phyloP scores from a whole-genome alignment of 352 stramenopile species.

The Pythium pyrilobum region DNA sequence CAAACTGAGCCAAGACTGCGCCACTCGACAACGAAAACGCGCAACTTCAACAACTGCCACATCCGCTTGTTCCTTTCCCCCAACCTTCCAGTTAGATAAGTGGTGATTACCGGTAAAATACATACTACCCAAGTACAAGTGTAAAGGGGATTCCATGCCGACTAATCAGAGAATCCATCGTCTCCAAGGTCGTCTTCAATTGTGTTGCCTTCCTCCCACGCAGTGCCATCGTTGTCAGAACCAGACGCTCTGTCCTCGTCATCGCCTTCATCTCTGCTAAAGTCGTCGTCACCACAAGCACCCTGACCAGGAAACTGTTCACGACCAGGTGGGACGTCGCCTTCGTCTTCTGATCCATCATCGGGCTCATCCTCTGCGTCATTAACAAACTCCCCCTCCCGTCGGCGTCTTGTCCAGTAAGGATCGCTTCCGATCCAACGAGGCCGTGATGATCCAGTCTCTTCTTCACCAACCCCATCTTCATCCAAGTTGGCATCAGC shows the following conservation, averaged over 20 bases:
- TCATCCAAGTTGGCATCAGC: background rate
- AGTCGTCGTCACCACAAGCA: background rate
- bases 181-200: background rate
- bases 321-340: background rate
- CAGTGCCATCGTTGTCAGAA: no score
- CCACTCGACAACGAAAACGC: no score
- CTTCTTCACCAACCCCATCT: background rate
- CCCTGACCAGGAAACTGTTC: background rate
- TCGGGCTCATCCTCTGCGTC: background rate
- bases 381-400: background rate
- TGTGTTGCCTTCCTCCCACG: background rate
- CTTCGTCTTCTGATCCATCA: background rate
- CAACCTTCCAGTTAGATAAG: no score
- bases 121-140: no score
- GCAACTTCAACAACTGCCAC: no score
- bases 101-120: no score
- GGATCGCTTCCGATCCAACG: constrained; percentile 14
- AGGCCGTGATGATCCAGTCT: background rate
- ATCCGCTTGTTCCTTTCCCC: no score
- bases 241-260: no score
- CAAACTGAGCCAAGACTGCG: no score
- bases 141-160: no score
- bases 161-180: no score
- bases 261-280: background rate
- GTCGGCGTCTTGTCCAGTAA: background rate